A percentile compares a stretch with the other conserved stretches of the same genome.
Evolutionary conservation across 495 filamentous ascomycete genomes (phyloP).

Genomic region (Cenococcum geophilum): DNA sequence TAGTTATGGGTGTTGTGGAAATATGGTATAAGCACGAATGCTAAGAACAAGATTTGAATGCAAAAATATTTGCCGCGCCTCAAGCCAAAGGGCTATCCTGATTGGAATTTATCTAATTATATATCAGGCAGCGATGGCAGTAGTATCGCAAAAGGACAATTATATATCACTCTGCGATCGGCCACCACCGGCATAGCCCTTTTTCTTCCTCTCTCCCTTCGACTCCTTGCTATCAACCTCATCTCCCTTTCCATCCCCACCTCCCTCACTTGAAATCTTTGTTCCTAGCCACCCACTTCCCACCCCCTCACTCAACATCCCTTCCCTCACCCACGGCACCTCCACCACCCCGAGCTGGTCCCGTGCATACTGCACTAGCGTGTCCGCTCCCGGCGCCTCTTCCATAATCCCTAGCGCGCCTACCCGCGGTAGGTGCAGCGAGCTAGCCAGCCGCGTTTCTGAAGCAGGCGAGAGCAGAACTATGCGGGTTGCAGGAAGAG

Average conservation of each 20-base stretch:
- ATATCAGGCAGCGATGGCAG: no score
- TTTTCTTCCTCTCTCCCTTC: neutral
- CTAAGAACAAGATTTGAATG: no score
- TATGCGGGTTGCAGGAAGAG: slow-evolving; percentile 49
- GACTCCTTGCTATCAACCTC: neutral
- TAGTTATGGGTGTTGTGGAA: no score
- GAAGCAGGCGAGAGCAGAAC: slow-evolving; percentile 50
- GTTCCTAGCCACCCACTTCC: slow-evolving; percentile 12
- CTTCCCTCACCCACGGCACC: slow-evolving; percentile 37
- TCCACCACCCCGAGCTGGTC: slow-evolving; percentile 42
- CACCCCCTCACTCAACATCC: slow-evolving; percentile 20
- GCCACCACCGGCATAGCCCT: neutral
- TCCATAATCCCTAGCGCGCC: slow-evolving; percentile 51
- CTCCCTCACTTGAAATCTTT: slow-evolving; percentile 1
- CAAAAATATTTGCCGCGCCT: no score
- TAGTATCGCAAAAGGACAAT: no score
- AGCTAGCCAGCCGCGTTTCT: slow-evolving; percentile 46
- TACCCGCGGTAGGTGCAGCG: slow-evolving; percentile 52
- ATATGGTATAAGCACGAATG: no score
- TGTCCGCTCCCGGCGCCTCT: slow-evolving; percentile 44
- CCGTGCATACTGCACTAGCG: slow-evolving; percentile 48
- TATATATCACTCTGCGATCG: neutral
- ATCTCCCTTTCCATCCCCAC: slow-evolving; percentile 8
- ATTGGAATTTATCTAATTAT: no score
- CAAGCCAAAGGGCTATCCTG: no score